Percentiles rank a stretch among this genome's conserved stretches.
Evolutionary conservation across 495 filamentous ascomycete species (phyloP).

Genomic region (Xylaria cubensis): DNA sequence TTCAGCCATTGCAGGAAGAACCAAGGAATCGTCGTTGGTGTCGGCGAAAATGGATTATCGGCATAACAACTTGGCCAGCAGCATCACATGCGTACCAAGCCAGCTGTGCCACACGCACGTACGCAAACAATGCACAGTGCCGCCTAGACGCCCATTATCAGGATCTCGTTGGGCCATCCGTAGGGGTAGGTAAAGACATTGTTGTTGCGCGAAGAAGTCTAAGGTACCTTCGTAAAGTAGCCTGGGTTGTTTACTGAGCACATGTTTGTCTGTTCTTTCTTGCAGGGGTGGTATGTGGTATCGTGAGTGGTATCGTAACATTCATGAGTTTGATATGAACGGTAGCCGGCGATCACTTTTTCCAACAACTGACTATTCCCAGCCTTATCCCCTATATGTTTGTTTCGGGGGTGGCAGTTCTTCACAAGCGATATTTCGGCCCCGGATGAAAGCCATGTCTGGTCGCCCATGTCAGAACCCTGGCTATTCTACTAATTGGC

Average conservation of each 20-base stretch:
- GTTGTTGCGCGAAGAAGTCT: not conserved
- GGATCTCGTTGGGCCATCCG: not conserved
- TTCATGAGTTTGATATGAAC: not conserved
- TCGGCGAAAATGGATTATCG: not conserved
- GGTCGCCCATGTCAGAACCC: not conserved
- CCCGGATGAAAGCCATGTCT: not conserved
- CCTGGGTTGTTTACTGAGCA: not conserved
- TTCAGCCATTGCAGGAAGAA: conserved; percentile 9
- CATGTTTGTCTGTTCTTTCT: not conserved
- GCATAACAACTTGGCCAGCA: not conserved
- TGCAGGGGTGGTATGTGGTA: not conserved
- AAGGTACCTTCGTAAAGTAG: not conserved
- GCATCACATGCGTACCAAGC: not conserved
- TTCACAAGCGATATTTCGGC: conserved; percentile 11
- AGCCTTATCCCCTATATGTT: not conserved
- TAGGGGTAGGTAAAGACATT: not conserved
- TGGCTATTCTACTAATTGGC: not conserved
- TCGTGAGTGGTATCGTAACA: not conserved
- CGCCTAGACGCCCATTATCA: not conserved
- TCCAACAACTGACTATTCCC: conserved; percentile 11
- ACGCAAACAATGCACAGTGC: conserved; percentile 1
- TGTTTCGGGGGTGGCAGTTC: conserved; percentile 1
- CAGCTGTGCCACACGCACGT: not conserved
- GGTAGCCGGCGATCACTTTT: conserved; percentile 11
- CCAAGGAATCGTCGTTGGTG: not conserved